Base-by-base conservation (phyloP, 2,329 filamentous ascomycete genomes). In the Calonectria hawksworthii region DNA sequence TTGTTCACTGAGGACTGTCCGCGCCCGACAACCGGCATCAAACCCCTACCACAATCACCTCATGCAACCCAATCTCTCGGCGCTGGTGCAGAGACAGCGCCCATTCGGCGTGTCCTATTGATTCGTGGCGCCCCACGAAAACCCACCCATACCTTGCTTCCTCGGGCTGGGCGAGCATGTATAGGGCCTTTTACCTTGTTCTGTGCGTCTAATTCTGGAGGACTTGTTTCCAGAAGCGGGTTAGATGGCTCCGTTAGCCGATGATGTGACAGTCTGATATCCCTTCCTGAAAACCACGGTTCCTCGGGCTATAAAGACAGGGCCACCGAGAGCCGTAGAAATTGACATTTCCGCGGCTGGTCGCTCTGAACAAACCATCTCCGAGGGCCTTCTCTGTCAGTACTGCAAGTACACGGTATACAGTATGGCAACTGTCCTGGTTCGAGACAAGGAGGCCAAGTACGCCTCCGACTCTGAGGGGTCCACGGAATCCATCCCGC, bases 381-480 rank as follows among this genome's bases (percentile, higher is more conserved):
- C 51, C 63, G 64, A 44, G 50, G 26, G 56, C 36, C 38, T 54
- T 32, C 23, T 23, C n/a, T 30, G 16, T 14, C 30, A 34, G 56
- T 32, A 26, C n/a, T 47, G 41, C 30, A n/a, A 61, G 6, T 10
- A 36, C 32, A 34, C 23, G 23, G n/a, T 23, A 51, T 41, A 50
- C 54, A 73, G 54, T 13, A 73, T 73, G 71, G 51, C 71, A n/a
- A 73, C 71, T 21, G 61, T 70, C 14, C 54, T 71, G 10, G 21
- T 71, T 34, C 26, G 63, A 71, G 52, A 63, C 2, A 74, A 74
- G 56, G 63, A 71, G 51, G 28, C 68, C 32, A 59, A 71, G 59
- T 36, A 64, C 26, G 67, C 18, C 21, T 66, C 64, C 26, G 65
- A 74, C 23, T 72, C 68, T 28, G 64, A 72, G 26, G 51, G 26